These are phyloP conservation scores for Globisporangium paroecandrum DNA, from an alignment of 352 stramenopile genomes.

Conservation along the genomic window DNA sequence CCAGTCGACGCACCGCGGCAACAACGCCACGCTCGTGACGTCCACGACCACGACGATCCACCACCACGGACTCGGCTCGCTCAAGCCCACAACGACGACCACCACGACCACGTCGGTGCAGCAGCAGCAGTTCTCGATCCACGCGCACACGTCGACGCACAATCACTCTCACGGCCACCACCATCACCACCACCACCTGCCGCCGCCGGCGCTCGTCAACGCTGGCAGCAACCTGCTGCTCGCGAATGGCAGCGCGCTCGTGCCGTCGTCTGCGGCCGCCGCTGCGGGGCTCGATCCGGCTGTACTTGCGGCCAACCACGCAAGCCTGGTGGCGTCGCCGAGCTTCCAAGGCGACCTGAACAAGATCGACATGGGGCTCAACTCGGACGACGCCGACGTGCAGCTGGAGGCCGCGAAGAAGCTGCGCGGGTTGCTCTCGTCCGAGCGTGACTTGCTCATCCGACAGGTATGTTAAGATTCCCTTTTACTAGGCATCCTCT, in stretches of 20 bases:
- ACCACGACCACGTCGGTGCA: slow-evolving; percentile 27
- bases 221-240: slow-evolving; percentile 24
- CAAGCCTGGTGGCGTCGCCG: slow-evolving; percentile 38
- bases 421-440: slow-evolving; percentile 79
- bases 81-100: slow-evolving; percentile 21
- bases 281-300: slow-evolving; percentile 28
- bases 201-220: slow-evolving; percentile 17
- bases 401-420: slow-evolving; percentile 86
- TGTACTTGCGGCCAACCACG: slow-evolving; percentile 13
- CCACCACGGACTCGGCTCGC: slow-evolving; percentile 37
- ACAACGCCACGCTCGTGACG: slow-evolving; percentile 69
- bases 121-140: slow-evolving; percentile 50
- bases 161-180: slow-evolving; percentile 39
- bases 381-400: slow-evolving; percentile 79
- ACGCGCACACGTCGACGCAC: slow-evolving; percentile 11
- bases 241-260: slow-evolving; percentile 37
- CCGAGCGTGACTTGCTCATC: slow-evolving; percentile 81
- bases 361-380: slow-evolving; percentile 76
- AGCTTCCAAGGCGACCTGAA: slow-evolving; percentile 80
- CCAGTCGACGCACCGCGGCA: slow-evolving; percentile 66
- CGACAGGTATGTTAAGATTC: slow-evolving; percentile 48
- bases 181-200: slow-evolving; percentile 47
- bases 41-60: slow-evolving; percentile 80
- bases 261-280: slow-evolving; percentile 11
- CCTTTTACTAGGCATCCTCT: background rate